Percentiles rank a stretch among this genome's conserved stretches.
These are phyloP conservation scores for Suillus placidus DNA, from an alignment of 768 basidiomycete genomes.

Conservation along the genomic window DNA sequence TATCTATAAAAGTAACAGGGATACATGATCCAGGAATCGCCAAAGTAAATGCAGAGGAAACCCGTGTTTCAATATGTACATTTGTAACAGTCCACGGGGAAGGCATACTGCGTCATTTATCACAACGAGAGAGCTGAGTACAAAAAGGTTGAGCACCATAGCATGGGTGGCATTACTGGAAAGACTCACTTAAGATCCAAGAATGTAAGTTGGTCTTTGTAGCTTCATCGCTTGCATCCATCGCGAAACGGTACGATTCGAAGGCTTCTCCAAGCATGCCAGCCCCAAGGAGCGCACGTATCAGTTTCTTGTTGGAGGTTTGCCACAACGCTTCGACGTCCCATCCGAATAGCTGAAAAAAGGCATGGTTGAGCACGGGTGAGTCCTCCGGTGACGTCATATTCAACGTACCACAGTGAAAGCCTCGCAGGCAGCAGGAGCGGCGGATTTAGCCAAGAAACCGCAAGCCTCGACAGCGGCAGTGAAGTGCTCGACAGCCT, in stretches of 20 bases:
- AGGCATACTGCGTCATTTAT: no score
- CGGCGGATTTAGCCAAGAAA: not conserved
- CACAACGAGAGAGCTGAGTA: not conserved
- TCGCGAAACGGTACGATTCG: not conserved
- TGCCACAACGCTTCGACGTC: not conserved
- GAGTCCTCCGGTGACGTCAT: not conserved
- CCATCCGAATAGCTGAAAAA: not conserved
- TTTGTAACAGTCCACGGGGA: no score
- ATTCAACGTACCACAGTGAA: not conserved
- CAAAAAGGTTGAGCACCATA: not conserved
- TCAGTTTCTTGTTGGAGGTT: not conserved
- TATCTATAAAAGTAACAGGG: no score
- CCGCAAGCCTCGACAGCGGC: not conserved
- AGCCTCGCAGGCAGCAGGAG: not conserved
- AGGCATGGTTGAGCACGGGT: not conserved
- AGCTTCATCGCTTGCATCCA: not conserved
- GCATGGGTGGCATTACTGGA: not conserved
- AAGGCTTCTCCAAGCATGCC: not conserved
- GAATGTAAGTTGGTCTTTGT: not conserved
- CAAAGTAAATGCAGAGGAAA: no score
- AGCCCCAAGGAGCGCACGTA: not conserved
- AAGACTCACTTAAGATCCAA: not conserved
- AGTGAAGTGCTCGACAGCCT: no score
- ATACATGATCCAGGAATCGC: no score
- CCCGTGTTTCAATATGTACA: no score